Conservation (phyloP, 169 alveolate genomes). For the Cryptosporidium tyzzeri region DNA sequence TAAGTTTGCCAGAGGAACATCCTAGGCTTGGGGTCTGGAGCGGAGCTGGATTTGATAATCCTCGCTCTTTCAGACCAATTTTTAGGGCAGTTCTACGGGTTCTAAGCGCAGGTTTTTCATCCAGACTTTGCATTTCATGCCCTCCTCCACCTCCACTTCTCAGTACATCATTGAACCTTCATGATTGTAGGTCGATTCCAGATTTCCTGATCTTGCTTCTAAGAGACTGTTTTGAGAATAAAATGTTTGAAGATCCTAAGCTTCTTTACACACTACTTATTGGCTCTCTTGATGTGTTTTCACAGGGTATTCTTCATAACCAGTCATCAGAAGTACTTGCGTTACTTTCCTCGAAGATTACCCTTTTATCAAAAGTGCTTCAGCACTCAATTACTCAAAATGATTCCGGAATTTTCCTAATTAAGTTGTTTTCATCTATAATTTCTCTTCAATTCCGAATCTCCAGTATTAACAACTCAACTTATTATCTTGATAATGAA, state of each 20-base stretch:
- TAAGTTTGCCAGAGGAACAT: constrained; percentile 1
- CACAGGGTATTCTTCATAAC: constrained; percentile 49
- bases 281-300: constrained; percentile 61
- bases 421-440: constrained; percentile 29
- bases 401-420: constrained; percentile 37
- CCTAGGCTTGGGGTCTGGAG: constrained; percentile 63
- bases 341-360: constrained; percentile 18
- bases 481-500: background rate
- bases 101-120: constrained; percentile 37
- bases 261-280: constrained; percentile 27
- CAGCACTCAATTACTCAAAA: constrained; percentile 40
- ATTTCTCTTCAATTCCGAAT: constrained; percentile 27
- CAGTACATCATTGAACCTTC: constrained; percentile 16
- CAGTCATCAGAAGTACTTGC: constrained; percentile 46
- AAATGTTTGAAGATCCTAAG: constrained; percentile 32
- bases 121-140: constrained; percentile 30
- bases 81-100: constrained; percentile 61
- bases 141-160: constrained; percentile 73
- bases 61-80: constrained; percentile 35
- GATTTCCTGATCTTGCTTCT: constrained; percentile 34
- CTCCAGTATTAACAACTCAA: constrained; percentile 9
- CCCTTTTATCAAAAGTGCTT: constrained; percentile 10
- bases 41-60: constrained; percentile 65
- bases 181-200: constrained; percentile 27
- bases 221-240: constrained; percentile 55